Evolutionary conservation across 2,329 filamentous ascomycete species (phyloP).

Genomic region (Rutstroemia sp.): DNA sequence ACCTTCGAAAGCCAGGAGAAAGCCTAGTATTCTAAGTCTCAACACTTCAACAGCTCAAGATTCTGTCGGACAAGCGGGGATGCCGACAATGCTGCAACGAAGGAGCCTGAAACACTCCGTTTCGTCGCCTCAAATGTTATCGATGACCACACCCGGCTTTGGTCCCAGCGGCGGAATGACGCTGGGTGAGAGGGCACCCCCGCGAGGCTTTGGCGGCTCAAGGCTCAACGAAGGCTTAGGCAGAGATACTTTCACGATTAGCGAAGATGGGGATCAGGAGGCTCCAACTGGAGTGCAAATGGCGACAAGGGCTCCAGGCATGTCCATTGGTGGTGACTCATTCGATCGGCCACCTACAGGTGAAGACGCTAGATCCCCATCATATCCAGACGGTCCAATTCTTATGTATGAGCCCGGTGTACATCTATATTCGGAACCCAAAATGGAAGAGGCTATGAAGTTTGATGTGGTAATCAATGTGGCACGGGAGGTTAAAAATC

Average conservation of each 20-base stretch:
- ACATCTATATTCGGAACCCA: conserved; percentile 74
- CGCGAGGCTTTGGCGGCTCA: conserved; percentile 19
- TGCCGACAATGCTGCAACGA: conserved; percentile 53
- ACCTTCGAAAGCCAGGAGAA: conserved; percentile 55
- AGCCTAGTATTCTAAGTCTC: conserved; percentile 70
- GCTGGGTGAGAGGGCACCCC: conserved; percentile 39
- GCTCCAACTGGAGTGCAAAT: conserved; percentile 52
- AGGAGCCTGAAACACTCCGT: conserved; percentile 59
- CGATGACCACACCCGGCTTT: conserved; percentile 45
- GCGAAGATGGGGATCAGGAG: conserved; percentile 35
- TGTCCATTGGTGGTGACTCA: conserved; percentile 50
- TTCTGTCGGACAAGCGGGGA: conserved; percentile 46
- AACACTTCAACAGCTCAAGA: conserved; percentile 61
- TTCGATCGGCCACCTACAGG: conserved; percentile 64
- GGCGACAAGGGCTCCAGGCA: conserved; percentile 42
- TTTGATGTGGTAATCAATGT: conserved; percentile 85
- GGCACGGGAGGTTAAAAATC: conserved; percentile 73
- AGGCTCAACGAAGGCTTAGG: conserved; percentile 25
- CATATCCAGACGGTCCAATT: conserved; percentile 75
- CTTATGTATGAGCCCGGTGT: conserved; percentile 74
- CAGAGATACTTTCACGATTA: conserved; percentile 24
- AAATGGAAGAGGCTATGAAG: conserved; percentile 64
- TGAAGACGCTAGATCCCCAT: conserved; percentile 73
- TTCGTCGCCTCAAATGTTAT: conserved; percentile 59
- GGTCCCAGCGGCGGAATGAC: conserved; percentile 57